Evolutionary conservation across 257 asterid species (phyloP), one percentile per base, ranked within the genome.

Genomic region (Solanum tarapatanum): DNA sequence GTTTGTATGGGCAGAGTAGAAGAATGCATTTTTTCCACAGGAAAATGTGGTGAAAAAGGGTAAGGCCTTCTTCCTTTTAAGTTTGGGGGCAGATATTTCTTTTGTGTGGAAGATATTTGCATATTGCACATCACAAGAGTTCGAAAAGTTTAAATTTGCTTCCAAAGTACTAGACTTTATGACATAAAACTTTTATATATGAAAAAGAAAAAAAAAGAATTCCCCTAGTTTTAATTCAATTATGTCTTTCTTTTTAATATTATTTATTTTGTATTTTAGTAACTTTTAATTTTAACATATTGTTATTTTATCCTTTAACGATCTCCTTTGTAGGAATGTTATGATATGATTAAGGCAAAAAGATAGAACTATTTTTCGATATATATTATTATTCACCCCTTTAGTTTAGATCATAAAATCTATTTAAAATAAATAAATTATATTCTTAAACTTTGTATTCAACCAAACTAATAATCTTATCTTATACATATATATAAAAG

Each of bases 21-120:
- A 75, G 92, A 91, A 37, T 92, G 93, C 98, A 94, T 93, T 85
- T 89, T 88, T 88, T 58, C 26, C 28, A 9, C 32, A 36, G 68
- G 41, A 45, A 48, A 28, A 45, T 48, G 85, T 82, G 69, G 43
- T 35, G 6, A 19, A 30, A 28, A 82, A 82, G 85, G 32, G 30
- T 80, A 17, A 48, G 43, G 43, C 1, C 36, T 43, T 45, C 68
- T 48, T 48, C 43, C 39, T 48, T 82, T 48, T 82, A 62, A 58
- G 43, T 14, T 48, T 45, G 28, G 41, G 43, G 43, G 28, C 11
- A 26, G 85, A 82, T 82, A 48, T 82, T 82, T 45, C 14, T 48
- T 41, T 17, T 12, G 11, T 51, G 85, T 1, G 43, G 43, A 82
- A 82, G 85, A 82, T 82, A 82, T 82, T 82, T 48, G 43, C 85